Base-by-base conservation (phyloP, 805 yeast genomes). In the Saturnispora silvae region DNA sequence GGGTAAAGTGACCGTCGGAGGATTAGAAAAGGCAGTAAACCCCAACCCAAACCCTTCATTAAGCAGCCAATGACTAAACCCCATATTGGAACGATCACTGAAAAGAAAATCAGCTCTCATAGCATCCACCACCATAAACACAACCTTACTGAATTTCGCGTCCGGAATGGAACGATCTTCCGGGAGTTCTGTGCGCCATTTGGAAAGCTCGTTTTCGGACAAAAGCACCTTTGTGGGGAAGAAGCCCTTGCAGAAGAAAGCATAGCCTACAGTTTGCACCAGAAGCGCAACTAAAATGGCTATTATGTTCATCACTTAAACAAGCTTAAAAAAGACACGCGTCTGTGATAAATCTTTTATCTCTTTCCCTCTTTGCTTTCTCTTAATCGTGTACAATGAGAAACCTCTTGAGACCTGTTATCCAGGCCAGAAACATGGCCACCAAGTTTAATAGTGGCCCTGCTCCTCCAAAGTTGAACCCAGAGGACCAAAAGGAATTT, bases 1-100 rank as follows among this genome's bases (percentile, higher is more conserved):
- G 0, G 98, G 98, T 27, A 92, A 63, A 0, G 98, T 92, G 8
- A 92, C 98, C 0, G 98, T 92, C 3, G 98, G 98, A 1, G 98
- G 97, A 45, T 82, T 81, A 1, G 96, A 79, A 54, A 67, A 82
- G 0, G 95, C 95, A 0, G 98, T 92, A 56, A 75, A 87, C 0
- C 96, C 96, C 34, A 87, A 50, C 0, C 92, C 97, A 25, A 66
- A 49, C 9, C 94, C 94, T 0, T 64, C 46, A 36, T 71, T 67
- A 7, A 89, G 61, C 40, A 87, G 58, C 2, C 58, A 44, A 45
- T 89, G 97, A 0, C 81, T 69, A 49, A 71, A 74, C 0, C 50
- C 29, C 81, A 92, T 83, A 7, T 70, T 52, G 0, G 96, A 84
- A 3, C 60, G 49, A 11, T 70, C 61, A 2, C 81, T 69, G 51